A percentile compares a stretch with the other conserved stretches of the same genome.
Evolutionary conservation across 2,329 filamentous ascomycete species (phyloP).

Genomic region (Neonectria sp.): DNA sequence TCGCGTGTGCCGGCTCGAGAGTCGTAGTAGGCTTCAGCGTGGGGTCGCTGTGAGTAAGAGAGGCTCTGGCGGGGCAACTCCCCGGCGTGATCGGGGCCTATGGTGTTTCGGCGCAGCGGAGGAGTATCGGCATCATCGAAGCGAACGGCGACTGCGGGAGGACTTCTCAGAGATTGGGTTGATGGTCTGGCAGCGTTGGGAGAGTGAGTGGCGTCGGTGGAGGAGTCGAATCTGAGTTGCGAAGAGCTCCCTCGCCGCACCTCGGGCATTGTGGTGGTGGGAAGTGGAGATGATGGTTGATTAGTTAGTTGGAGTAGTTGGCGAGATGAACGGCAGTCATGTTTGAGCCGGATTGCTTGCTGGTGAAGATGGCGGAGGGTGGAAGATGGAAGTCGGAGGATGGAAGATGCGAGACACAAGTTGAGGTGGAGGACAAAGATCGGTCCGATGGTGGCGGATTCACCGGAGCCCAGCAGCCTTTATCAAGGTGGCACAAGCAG

Average conservation of each 20-base stretch:
- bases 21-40: conserved; percentile 58
- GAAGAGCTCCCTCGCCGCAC: conserved; percentile 47
- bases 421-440: background rate
- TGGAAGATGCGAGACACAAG: conserved; percentile 7
- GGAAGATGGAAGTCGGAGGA: background rate
- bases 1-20: conserved; percentile 54
- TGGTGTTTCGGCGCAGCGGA: conserved; percentile 32
- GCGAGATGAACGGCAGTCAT: conserved; percentile 17
- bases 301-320: background rate
- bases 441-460: conserved; percentile 25
- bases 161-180: conserved; percentile 32
- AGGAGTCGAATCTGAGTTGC: conserved; percentile 40
- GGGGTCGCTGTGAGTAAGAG: conserved; percentile 52
- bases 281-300: conserved; percentile 1
- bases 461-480: conserved; percentile 19
- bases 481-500: conserved; percentile 20
- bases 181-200: conserved; percentile 27
- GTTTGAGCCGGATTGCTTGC: conserved; percentile 2
- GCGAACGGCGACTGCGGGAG: conserved; percentile 33
- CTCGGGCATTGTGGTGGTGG: conserved; percentile 47
- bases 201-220: conserved; percentile 30
- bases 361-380: background rate
- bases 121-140: conserved; percentile 35
- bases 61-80: conserved; percentile 51
- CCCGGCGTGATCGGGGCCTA: conserved; percentile 27